phyloP scores from a whole-genome alignment of 768 basidiomycete species.

The Auriculariales sp. region DNA sequence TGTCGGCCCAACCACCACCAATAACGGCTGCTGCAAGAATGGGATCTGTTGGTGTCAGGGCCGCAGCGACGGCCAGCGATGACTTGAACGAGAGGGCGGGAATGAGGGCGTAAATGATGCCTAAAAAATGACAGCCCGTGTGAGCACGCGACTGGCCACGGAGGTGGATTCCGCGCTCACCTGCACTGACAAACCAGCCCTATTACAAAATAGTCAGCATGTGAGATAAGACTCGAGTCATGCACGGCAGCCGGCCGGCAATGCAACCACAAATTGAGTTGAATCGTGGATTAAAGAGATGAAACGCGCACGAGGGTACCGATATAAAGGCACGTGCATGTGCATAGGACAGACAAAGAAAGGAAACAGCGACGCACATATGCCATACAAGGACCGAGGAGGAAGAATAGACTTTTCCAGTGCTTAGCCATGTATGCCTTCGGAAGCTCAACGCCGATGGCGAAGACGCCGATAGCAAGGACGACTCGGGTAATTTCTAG shows the following conservation, averaged over 20 bases:
- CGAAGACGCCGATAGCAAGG: constrained; percentile 93
- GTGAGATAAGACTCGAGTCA: no score
- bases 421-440: constrained; percentile 91
- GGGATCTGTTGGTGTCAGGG: constrained; percentile 88
- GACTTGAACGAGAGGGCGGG: constrained; percentile 84
- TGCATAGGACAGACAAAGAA: neutral
- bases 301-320: constrained; percentile 5
- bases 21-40: constrained; percentile 83
- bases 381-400: constrained; percentile 72
- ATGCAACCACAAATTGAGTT: no score
- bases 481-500: constrained; percentile 84
- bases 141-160: neutral
- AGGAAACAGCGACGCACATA: constrained; percentile 38
- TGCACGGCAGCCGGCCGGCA: no score
- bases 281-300: no score
- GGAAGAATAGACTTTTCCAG: constrained; percentile 77
- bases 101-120: constrained; percentile 80
- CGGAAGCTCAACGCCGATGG: constrained; percentile 93
- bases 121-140: constrained; percentile 14
- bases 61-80: constrained; percentile 79
- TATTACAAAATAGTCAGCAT: constrained; percentile 21
- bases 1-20: constrained; percentile 94
- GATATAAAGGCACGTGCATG: neutral
- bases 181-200: constrained; percentile 90
- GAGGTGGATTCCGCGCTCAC: neutral